These are phyloP conservation scores for Coelastrella sp. DNA, from an alignment of 139 green algal species.

Conservation along the genomic window DNA sequence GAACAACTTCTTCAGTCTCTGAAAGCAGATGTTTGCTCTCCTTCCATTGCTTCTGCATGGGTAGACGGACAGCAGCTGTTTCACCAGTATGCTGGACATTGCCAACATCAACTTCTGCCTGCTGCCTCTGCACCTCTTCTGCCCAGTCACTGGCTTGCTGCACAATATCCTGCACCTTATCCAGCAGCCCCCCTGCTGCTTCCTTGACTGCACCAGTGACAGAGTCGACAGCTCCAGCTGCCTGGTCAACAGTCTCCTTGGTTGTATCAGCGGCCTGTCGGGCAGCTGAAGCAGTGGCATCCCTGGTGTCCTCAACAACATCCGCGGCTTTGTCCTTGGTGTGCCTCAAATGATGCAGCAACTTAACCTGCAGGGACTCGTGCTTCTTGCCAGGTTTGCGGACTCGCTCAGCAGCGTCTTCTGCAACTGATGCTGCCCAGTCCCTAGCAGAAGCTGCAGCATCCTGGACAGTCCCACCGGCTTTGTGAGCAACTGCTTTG, in stretches of 20 bases:
- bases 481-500: not conserved
- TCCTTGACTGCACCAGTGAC: not conserved
- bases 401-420: not conserved
- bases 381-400: not conserved
- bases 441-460: not conserved
- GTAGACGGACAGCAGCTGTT: not conserved
- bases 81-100: not conserved
- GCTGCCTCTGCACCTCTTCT: not conserved
- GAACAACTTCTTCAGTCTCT: not conserved
- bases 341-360: slow-evolving; percentile 3
- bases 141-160: not conserved
- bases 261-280: no score
- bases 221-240: not conserved
- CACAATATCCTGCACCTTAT: not conserved
- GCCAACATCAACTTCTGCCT: not conserved
- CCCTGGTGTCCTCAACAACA: no score
- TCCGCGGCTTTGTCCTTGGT: not conserved
- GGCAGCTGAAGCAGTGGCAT: no score
- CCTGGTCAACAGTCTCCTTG: not conserved
- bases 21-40: not conserved
- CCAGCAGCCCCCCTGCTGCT: not conserved
- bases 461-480: not conserved
- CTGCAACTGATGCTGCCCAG: not conserved
- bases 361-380: not conserved
- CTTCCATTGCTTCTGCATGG: not conserved